Conservation (phyloP, 345 rosid genomes). For the Geranium rotundifolium region DNA sequence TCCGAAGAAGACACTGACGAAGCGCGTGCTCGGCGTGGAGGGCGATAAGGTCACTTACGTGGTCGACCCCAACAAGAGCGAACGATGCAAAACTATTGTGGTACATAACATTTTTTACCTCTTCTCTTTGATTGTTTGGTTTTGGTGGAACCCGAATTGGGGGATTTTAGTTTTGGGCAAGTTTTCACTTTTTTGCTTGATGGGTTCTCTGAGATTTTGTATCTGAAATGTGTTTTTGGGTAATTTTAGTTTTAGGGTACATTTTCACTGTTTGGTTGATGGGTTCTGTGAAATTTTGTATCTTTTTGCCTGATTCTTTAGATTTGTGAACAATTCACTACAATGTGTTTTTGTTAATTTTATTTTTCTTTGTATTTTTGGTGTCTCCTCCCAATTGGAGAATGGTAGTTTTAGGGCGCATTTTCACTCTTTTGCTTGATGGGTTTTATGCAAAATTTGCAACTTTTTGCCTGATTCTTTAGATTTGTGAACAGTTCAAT, state of each 20-base stretch:
- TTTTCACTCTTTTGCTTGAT: too few species aligned
- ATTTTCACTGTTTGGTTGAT: background rate
- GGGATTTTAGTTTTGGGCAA: background rate
- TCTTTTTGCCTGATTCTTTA: background rate
- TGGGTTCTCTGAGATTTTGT: background rate
- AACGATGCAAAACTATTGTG: slow-evolving; percentile 39
- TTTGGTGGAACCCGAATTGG: background rate
- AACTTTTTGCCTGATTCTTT: background rate
- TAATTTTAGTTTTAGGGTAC: background rate
- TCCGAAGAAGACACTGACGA: slow-evolving; percentile 47
- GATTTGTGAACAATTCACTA: too few species aligned
- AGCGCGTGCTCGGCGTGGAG: slow-evolving; percentile 57
- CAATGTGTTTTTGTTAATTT: too few species aligned
- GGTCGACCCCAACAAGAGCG: slow-evolving; percentile 26
- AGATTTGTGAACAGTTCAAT: too few species aligned
- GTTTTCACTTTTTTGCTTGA: background rate
- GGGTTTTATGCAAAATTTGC: background rate
- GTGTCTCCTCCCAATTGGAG: too few species aligned
- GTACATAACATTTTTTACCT: slow-evolving; percentile 14
- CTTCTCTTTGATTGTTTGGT: slow-evolving; percentile 8
- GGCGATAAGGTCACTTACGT: slow-evolving; percentile 56
- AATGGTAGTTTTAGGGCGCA: too few species aligned
- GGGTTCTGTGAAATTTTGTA: background rate
- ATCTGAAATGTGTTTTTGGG: background rate
- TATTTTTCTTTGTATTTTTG: too few species aligned